Conservation (phyloP, 768 basidiomycete species). For the Pleurotus eryngii region DNA sequence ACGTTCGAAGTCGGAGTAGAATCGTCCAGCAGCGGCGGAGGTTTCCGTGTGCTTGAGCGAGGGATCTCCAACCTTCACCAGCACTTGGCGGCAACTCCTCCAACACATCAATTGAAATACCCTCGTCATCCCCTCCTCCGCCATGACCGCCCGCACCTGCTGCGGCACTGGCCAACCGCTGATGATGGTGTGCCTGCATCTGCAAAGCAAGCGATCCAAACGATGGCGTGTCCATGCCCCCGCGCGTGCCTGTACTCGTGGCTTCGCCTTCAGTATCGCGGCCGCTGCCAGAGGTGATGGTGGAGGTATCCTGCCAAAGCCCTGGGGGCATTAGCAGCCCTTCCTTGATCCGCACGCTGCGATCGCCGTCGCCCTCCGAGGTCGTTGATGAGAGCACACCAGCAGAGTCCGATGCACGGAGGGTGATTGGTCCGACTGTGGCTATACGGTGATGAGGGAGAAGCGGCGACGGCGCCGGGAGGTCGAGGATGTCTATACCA, state of each 20-base stretch:
- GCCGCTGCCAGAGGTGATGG: background rate
- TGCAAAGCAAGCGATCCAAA: constrained; percentile 10
- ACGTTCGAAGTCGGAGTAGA: constrained; percentile 26
- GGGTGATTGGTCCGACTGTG: background rate
- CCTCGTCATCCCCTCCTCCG: constrained; percentile 21
- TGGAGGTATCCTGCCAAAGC: constrained; percentile 2
- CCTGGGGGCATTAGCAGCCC: constrained; percentile 2
- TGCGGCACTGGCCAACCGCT: too few relatives aligned
- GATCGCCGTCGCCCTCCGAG: background rate
- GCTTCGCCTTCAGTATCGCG: constrained; percentile 3
- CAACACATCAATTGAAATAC: constrained; percentile 53
- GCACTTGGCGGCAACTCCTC: constrained; percentile 70
- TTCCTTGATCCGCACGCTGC: background rate
- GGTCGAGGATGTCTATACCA: constrained; percentile 47
- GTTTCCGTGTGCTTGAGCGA: constrained; percentile 36
- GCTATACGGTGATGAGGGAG: background rate
- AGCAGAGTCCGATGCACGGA: background rate
- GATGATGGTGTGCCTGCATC: constrained; percentile 8
- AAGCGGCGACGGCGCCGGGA: constrained; percentile 55
- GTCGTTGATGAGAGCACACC: background rate
- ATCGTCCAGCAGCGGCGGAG: constrained; percentile 14
- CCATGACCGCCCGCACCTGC: too few relatives aligned
- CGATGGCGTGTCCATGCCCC: constrained; percentile 22
- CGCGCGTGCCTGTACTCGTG: constrained; percentile 16
- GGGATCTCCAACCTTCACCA: constrained; percentile 55